Evolutionary conservation across 768 basidiomycete genomes (phyloP).

Genomic region (Suillus hirtellus): DNA sequence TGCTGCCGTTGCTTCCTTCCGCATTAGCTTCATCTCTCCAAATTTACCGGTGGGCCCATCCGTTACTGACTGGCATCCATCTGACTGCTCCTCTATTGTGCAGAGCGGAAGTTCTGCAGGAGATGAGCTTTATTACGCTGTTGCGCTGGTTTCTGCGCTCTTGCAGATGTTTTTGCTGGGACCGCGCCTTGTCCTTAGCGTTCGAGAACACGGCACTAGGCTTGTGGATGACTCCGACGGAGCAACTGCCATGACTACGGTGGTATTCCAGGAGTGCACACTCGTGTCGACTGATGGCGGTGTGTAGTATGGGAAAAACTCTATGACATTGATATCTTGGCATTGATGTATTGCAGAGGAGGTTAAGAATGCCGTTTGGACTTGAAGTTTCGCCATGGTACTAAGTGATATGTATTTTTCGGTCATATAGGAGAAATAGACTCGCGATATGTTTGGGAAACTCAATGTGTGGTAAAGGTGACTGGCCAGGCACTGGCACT

Average conservation of each 20-base stretch:
- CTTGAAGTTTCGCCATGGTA: background rate
- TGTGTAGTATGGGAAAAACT: background rate
- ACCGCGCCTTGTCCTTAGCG: background rate
- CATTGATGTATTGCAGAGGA: background rate
- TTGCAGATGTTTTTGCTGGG: conserved; percentile 2
- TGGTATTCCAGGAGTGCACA: background rate
- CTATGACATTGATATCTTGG: background rate
- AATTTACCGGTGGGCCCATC: background rate
- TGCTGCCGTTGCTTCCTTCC: background rate
- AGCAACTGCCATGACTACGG: background rate
- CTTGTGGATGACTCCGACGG: background rate
- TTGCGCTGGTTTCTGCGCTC: background rate
- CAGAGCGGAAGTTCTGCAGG: background rate
- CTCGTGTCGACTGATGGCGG: background rate
- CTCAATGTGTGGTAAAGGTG: too few species aligned
- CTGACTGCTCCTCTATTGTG: too few species aligned
- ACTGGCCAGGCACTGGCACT: too few species aligned
- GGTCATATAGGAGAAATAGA: background rate
- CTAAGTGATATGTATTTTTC: background rate
- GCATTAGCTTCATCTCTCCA: background rate
- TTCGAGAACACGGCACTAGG: background rate
- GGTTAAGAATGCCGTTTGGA: background rate
- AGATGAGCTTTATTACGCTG: background rate
- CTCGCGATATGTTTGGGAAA: background rate
- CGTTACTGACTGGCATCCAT: background rate